Conservation (phyloP, 1,284 basidiomycete species). For the Coniophora puteana region DNA sequence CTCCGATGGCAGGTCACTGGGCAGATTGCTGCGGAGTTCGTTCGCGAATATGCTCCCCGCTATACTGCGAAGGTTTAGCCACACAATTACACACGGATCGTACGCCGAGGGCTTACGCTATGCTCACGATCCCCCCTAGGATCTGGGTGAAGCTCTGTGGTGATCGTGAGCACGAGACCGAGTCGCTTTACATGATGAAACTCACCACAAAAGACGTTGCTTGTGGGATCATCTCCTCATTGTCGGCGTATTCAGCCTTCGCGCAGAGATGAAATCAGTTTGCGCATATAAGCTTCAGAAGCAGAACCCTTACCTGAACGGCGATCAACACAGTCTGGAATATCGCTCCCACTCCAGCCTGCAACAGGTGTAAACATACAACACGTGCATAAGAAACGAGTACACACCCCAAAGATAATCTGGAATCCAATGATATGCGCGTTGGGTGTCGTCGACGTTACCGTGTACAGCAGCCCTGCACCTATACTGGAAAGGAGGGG, state of each 20-base stretch:
- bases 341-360: not conserved
- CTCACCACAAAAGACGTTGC: conserved; percentile 1
- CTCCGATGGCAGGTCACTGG: not conserved
- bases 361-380: not conserved
- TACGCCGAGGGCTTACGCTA: not conserved
- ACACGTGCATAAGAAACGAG: not conserved
- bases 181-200: not conserved
- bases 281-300: too few species aligned
- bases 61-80: not conserved
- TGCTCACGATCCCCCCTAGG: not conserved
- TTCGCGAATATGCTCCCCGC: conserved; percentile 1
- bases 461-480: conserved; percentile 2
- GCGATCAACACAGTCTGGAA: not conserved
- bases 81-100: not conserved
- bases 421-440: conserved; percentile 1
- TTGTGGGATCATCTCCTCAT: not conserved
- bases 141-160: not conserved
- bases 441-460: not conserved
- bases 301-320: not conserved
- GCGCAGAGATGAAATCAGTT: not conserved
- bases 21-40: not conserved
- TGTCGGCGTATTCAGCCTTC: conserved; percentile 1
- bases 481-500: conserved; percentile 1
- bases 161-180: not conserved
- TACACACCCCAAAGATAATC: conserved; percentile 1